phyloP scores from a whole-genome alignment of 2,329 filamentous ascomycete species.

The Chalara sp. region DNA sequence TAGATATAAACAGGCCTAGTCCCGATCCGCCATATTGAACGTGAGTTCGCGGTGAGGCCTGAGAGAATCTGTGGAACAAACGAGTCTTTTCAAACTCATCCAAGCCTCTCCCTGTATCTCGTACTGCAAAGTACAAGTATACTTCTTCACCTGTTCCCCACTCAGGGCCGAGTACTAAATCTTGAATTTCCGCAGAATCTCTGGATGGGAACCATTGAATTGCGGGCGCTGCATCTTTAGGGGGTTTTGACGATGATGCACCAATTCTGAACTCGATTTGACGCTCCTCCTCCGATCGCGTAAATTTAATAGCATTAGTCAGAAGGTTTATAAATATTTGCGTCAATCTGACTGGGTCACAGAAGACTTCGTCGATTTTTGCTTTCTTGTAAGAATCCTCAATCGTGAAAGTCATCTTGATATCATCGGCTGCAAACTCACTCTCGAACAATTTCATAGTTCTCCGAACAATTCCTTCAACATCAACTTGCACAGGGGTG shows the following conservation, averaged over 20 bases:
- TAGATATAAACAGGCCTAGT: slow-evolving; percentile 71
- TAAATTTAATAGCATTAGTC: slow-evolving; percentile 79
- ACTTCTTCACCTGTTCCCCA: slow-evolving; percentile 40
- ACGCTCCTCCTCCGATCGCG: slow-evolving; percentile 53
- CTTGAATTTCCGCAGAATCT: slow-evolving; percentile 11
- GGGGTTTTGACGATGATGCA: slow-evolving; percentile 23
- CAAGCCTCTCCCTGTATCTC: slow-evolving; percentile 70
- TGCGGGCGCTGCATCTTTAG: slow-evolving; percentile 13
- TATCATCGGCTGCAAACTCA: slow-evolving; percentile 63
- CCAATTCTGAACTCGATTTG: slow-evolving; percentile 44
- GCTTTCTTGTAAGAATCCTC: slow-evolving; percentile 59
- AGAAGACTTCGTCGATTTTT: slow-evolving; percentile 60
- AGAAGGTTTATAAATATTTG: slow-evolving; percentile 79
- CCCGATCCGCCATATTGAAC: slow-evolving; percentile 76
- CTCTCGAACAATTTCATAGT: slow-evolving; percentile 73
- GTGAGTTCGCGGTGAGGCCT: slow-evolving; percentile 64
- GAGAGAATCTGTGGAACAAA: slow-evolving; percentile 74
- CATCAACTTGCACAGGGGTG: slow-evolving; percentile 62
- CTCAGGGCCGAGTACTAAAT: slow-evolving; percentile 15
- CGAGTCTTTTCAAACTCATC: slow-evolving; percentile 63
- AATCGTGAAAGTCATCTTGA: slow-evolving; percentile 60
- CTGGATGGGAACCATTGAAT: slow-evolving; percentile 29
- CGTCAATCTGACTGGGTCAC: slow-evolving; percentile 68
- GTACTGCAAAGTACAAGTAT: slow-evolving; percentile 66
- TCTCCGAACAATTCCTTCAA: slow-evolving; percentile 56